These are phyloP conservation scores for Aspergillus pseudonomiae DNA, from an alignment of 2,329 filamentous ascomycete species.

Conservation along the genomic window DNA sequence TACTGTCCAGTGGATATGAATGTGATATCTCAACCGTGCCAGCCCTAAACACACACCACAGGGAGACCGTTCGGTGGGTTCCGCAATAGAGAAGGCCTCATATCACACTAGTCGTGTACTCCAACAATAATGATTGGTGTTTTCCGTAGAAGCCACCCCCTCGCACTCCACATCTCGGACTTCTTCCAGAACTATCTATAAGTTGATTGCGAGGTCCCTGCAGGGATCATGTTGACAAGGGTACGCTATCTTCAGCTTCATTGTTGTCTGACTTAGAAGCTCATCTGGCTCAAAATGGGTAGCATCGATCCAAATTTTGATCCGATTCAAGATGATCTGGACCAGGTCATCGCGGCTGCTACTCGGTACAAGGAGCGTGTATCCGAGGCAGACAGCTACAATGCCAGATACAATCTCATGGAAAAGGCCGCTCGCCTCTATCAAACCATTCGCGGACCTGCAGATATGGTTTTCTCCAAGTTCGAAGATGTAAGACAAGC, in stretches of 20 bases:
- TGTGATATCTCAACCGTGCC: not conserved
- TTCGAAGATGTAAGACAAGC: slow-evolving; percentile 16
- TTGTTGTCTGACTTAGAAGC: not conserved
- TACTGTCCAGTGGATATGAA: not conserved
- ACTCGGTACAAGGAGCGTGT: not conserved
- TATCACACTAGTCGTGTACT: not conserved
- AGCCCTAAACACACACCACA: not conserved
- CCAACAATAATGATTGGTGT: not conserved
- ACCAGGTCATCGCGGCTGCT: slow-evolving; percentile 10
- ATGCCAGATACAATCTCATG: slow-evolving; percentile 11
- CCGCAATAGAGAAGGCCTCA: not conserved
- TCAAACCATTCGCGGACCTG: slow-evolving; percentile 25
- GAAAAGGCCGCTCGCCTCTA: slow-evolving; percentile 14
- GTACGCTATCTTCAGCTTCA: not conserved
- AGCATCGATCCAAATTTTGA: not conserved
- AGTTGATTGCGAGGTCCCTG: not conserved
- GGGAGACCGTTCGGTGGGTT: not conserved
- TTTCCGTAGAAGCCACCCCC: not conserved
- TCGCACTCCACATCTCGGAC: not conserved
- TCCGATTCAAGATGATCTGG: slow-evolving; percentile 9
- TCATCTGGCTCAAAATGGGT: not conserved
- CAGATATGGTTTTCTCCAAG: slow-evolving; percentile 23
- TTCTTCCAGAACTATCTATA: not conserved
- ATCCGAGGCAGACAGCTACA: not conserved
- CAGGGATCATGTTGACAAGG: not conserved